Conservation (phyloP, 2,329 filamentous ascomycete species). For the Sporothrix protearum region DNA sequence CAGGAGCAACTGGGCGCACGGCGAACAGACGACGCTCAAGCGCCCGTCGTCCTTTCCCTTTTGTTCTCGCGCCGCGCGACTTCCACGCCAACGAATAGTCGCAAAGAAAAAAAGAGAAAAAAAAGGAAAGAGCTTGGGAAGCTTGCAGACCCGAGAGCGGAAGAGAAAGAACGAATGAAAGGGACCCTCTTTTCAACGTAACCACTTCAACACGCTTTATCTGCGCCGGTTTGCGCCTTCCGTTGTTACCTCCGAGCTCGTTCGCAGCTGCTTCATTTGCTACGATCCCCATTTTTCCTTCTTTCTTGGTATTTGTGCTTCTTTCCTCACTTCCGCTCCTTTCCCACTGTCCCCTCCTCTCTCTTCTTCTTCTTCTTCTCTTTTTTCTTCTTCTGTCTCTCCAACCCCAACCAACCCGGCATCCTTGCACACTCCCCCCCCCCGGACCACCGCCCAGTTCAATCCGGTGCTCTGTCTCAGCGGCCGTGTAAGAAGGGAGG, state of each 20-base stretch:
- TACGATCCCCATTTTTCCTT: slow-evolving; percentile 9
- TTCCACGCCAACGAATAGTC: background rate
- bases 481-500: background rate
- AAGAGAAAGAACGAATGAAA: background rate
- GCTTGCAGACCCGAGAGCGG: background rate
- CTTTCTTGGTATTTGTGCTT: background rate
- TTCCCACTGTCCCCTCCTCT: background rate
- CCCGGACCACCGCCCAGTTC: slow-evolving; percentile 5
- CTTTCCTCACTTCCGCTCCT: background rate
- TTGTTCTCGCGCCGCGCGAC: background rate
- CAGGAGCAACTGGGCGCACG: background rate
- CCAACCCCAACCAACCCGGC: background rate
- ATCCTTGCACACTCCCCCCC: background rate
- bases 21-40: background rate
- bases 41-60: background rate
- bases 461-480: background rate
- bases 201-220: background rate
- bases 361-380: background rate
- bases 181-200: background rate
- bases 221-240: slow-evolving; percentile 3
- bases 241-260: slow-evolving; percentile 16
- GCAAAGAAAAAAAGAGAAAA: background rate
- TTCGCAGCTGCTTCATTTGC: slow-evolving; percentile 12
- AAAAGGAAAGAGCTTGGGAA: background rate
- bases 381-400: background rate